phyloP scores from a whole-genome alignment of 805 yeast genomes.

The Komagataella phaffii region DNA sequence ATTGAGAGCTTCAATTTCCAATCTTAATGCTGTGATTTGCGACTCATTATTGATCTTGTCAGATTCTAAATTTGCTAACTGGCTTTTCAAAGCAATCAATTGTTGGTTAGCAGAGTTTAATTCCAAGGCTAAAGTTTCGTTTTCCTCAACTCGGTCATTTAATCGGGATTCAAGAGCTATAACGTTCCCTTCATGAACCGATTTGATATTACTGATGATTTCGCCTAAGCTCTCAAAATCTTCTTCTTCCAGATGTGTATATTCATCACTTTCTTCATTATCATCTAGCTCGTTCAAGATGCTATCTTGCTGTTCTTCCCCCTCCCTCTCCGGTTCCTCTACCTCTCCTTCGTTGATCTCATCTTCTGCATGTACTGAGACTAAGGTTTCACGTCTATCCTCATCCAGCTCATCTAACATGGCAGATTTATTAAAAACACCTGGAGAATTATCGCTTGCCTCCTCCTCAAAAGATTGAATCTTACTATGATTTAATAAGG shows the following conservation, averaged over 20 bases:
- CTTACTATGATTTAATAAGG: background rate
- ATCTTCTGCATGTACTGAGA: background rate
- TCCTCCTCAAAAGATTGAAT: background rate
- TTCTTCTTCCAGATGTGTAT: background rate
- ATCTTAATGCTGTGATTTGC: background rate
- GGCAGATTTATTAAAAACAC: background rate
- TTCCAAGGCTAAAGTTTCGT: background rate
- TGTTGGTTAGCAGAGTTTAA: background rate
- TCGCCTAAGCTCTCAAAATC: slow-evolving; percentile 1
- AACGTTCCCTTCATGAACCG: background rate
- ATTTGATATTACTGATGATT: background rate
- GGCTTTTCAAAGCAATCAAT: background rate
- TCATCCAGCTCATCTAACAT: background rate
- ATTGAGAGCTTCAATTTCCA: background rate
- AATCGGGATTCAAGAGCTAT: background rate
- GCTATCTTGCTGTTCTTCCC: slow-evolving; percentile 6
- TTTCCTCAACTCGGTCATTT: background rate
- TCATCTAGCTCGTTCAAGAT: slow-evolving; percentile 1
- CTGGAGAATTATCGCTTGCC: background rate
- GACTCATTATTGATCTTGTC: background rate
- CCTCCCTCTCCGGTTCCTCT: slow-evolving; percentile 3
- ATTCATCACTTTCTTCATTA: background rate
- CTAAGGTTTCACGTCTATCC: background rate
- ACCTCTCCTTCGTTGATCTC: slow-evolving; percentile 8
- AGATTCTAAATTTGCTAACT: background rate